Percentiles rank a stretch among this genome's conserved stretches.
phyloP scores from a whole-genome alignment of 352 stramenopile species.

The Globisporangium barbulae region DNA sequence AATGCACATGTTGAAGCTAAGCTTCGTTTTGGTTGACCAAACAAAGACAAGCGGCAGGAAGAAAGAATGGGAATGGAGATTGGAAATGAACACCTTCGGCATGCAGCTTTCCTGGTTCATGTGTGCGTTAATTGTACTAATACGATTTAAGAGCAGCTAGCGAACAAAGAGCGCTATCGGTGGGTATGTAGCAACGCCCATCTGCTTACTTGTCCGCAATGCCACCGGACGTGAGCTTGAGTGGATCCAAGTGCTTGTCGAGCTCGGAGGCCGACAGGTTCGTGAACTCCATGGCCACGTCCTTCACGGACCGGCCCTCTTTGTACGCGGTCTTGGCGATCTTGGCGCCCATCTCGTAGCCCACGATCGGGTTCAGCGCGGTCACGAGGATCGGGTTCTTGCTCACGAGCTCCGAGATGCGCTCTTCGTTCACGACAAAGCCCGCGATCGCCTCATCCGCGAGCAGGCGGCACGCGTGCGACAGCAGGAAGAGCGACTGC shows the following conservation, averaged over 20 bases:
- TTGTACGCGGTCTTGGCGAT: conserved; percentile 63
- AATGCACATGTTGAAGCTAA: background rate
- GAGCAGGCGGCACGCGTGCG: conserved; percentile 35
- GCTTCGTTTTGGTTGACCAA: background rate
- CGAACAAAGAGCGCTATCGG: background rate
- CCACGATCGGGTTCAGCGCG: conserved; percentile 52
- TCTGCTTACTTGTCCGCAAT: conserved; percentile 33
- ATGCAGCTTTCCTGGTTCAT: background rate
- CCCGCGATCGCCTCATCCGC: conserved; percentile 42
- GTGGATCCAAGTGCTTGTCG: conserved; percentile 48
- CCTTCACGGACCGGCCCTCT: conserved; percentile 45
- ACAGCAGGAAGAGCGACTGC: conserved; percentile 40
- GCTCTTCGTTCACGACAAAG: conserved; percentile 40
- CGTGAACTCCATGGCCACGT: conserved; percentile 42
- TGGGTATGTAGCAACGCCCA: background rate
- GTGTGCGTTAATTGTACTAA: background rate
- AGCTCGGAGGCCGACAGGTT: conserved; percentile 43
- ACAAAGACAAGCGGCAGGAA: background rate
- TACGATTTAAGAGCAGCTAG: background rate
- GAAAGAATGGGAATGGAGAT: background rate
- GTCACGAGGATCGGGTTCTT: conserved; percentile 61
- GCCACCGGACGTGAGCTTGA: conserved; percentile 41
- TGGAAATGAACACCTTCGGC: background rate
- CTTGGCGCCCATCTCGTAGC: conserved; percentile 53
- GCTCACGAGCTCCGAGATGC: conserved; percentile 43